These are phyloP conservation scores for Dillenia turbinata DNA, from an alignment of 164 flowering plant species.

Conservation along the genomic window DNA sequence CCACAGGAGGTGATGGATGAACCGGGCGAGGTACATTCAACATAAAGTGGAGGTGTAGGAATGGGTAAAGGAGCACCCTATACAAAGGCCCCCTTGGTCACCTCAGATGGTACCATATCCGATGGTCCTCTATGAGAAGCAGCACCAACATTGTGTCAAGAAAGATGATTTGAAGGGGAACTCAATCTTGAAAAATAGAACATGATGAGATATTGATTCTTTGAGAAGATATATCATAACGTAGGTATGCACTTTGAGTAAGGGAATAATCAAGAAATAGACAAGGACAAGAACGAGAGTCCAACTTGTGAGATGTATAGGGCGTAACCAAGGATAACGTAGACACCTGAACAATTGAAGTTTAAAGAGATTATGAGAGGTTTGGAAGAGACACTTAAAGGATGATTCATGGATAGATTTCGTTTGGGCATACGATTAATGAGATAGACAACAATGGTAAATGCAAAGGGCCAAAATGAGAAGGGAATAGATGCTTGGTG, in stretches of 20 bases:
- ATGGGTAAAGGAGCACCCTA: not conserved
- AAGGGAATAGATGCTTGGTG: not conserved
- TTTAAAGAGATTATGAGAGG: not conserved
- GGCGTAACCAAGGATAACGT: not conserved
- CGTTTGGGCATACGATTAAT: slow-evolving; percentile 10
- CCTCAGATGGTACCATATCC: not conserved
- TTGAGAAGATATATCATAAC: not conserved
- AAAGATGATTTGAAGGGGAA: not conserved
- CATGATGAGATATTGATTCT: not conserved
- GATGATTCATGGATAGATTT: slow-evolving; percentile 1
- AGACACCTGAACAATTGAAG: too few species aligned
- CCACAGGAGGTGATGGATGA: not conserved
- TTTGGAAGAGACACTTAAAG: not conserved
- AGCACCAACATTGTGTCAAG: not conserved
- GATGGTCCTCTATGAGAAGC: not conserved
- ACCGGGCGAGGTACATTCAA: not conserved
- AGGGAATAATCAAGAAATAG: too few species aligned
- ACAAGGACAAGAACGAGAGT: not conserved
- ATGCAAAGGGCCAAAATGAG: slow-evolving; percentile 9
- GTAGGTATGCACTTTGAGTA: not conserved
- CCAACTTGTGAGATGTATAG: not conserved
- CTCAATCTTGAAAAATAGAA: not conserved
- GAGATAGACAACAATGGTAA: slow-evolving; percentile 4
- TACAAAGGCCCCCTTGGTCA: not conserved
- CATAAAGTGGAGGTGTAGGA: not conserved